Conservation (phyloP, 371 early-diverging fungal species). For the Apophysomyces elegans region DNA sequence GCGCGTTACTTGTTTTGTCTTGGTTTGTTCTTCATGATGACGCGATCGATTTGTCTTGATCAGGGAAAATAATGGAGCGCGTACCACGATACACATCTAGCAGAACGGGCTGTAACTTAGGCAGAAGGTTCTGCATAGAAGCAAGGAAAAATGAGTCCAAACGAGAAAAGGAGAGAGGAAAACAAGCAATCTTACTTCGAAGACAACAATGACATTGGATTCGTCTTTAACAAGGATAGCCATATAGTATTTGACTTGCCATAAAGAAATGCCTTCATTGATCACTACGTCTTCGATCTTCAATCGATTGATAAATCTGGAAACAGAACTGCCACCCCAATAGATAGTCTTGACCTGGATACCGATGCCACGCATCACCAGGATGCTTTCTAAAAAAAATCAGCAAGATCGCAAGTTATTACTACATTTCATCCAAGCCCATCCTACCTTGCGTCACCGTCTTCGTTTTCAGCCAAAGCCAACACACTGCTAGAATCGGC, state of each 20-base stretch:
- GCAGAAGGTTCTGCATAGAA: slow-evolving; percentile 54
- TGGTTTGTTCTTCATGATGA: neutral
- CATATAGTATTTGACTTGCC: slow-evolving; percentile 76
- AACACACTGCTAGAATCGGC: neutral
- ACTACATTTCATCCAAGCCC: neutral
- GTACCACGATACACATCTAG: slow-evolving; percentile 62
- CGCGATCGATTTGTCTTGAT: slow-evolving; percentile 20
- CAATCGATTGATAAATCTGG: slow-evolving; percentile 66
- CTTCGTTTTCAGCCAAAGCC: slow-evolving; percentile 16
- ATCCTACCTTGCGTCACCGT: slow-evolving; percentile 15
- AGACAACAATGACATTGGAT: slow-evolving; percentile 70
- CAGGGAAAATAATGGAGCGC: slow-evolving; percentile 54
- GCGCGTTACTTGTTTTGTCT: neutral
- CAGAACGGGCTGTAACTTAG: slow-evolving; percentile 52
- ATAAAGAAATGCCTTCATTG: slow-evolving; percentile 77
- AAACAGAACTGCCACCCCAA: slow-evolving; percentile 56
- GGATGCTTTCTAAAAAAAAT: slow-evolving; percentile 56
- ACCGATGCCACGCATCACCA: slow-evolving; percentile 71
- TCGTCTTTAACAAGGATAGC: slow-evolving; percentile 69
- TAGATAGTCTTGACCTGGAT: slow-evolving; percentile 69
- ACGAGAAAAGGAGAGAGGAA: neutral
- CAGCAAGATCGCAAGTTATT: neutral
- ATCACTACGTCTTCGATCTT: slow-evolving; percentile 71
- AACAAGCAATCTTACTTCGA: slow-evolving; percentile 54
- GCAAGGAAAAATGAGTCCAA: no score